phyloP scores from a whole-genome alignment of 768 basidiomycete species.

The Lentinula raphanica region DNA sequence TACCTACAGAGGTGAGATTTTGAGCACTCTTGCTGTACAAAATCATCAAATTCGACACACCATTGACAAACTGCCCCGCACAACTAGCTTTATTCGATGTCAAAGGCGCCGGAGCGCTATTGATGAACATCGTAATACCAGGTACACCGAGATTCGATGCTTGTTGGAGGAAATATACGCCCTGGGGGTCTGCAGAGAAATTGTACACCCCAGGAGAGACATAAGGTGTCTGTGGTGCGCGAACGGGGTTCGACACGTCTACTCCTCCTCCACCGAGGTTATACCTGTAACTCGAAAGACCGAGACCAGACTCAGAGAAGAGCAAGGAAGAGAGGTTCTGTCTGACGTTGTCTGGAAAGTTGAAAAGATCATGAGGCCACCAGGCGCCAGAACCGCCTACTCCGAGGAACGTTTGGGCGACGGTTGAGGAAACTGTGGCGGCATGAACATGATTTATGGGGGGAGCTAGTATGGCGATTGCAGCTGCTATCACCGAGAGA shows the following conservation, averaged over 20 bases:
- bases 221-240: conserved; percentile 33
- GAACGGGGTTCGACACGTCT: conserved; percentile 32
- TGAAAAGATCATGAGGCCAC: conserved; percentile 39
- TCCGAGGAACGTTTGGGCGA: conserved; percentile 18
- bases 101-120: conserved; percentile 33
- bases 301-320: conserved; percentile 32
- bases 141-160: conserved; percentile 31
- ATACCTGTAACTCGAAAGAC: conserved; percentile 37
- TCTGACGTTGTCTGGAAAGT: conserved; percentile 34
- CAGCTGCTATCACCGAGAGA: neutral
- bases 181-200: conserved; percentile 33
- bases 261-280: conserved; percentile 41
- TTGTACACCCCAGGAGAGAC: conserved; percentile 35
- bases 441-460: neutral
- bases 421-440: conserved; percentile 9
- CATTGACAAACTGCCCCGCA: conserved; percentile 28
- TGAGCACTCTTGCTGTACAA: neutral
- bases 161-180: conserved; percentile 35
- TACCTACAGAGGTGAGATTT: conserved; percentile 15
- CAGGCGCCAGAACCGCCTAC: conserved; percentile 43
- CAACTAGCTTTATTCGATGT: conserved; percentile 31
- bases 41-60: conserved; percentile 13
- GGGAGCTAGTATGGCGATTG: neutral
- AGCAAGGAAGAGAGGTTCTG: conserved; percentile 36
- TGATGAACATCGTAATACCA: conserved; percentile 37